phyloP scores from a whole-genome alignment of 2,329 filamentous ascomycete genomes.

The Zasmidium citrigriseum region DNA sequence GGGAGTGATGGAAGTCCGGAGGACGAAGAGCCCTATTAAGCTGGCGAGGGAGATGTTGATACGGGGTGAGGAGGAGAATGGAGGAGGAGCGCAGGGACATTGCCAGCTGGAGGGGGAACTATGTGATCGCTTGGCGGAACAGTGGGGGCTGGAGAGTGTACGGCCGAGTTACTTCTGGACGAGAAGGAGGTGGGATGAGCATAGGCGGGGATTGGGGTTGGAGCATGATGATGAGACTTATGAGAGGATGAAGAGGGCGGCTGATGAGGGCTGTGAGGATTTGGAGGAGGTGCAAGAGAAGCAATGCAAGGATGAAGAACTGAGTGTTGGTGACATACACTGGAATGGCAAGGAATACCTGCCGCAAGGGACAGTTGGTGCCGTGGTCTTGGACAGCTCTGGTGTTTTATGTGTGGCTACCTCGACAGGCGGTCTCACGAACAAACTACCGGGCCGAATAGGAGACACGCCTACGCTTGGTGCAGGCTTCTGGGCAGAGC shows the following conservation, averaged over 20 bases:
- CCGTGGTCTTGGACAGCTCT: slow-evolving; percentile 75
- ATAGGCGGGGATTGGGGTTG: slow-evolving; percentile 59
- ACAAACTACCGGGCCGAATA: slow-evolving; percentile 81
- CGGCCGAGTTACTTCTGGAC: slow-evolving; percentile 76
- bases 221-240: slow-evolving; percentile 39
- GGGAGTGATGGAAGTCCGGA: slow-evolving; percentile 71
- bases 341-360: slow-evolving; percentile 68
- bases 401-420: slow-evolving; percentile 71
- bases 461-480: slow-evolving; percentile 84
- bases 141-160: slow-evolving; percentile 72
- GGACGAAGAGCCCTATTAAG: slow-evolving; percentile 77
- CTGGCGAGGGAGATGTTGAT: slow-evolving; percentile 72
- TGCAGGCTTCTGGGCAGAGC: slow-evolving; percentile 87
- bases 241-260: slow-evolving; percentile 45
- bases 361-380: slow-evolving; percentile 81
- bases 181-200: slow-evolving; percentile 75
- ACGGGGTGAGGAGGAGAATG: slow-evolving; percentile 63
- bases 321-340: slow-evolving; percentile 9
- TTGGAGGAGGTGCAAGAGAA: neutral
- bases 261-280: slow-evolving; percentile 24
- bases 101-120: slow-evolving; percentile 67
- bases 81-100: slow-evolving; percentile 65
- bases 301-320: neutral
- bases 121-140: slow-evolving; percentile 67
- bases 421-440: slow-evolving; percentile 77